Base-by-base conservation (phyloP, 2,329 filamentous ascomycete genomes). In the Magnaporthiopsis rhizophila region DNA sequence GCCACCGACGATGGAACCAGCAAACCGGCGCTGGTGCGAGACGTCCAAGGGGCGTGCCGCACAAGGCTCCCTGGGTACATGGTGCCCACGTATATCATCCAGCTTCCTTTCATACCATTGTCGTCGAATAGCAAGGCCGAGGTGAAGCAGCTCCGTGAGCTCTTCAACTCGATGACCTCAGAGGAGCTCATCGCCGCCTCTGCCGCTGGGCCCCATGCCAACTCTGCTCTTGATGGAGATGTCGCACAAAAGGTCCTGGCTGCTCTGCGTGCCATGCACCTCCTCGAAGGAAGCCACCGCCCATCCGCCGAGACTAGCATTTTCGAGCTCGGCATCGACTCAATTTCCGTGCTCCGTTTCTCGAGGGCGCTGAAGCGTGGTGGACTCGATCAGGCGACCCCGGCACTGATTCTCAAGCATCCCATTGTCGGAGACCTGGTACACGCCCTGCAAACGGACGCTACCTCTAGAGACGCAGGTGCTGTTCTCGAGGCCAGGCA, bases 81-180 rank as follows among this genome's bases (percentile, higher is more conserved):
- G 93, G 85, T 97, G 2, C 94, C 93, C 0, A 93, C 91, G 0
- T 91, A 95, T 71, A 86, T 96, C 65, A 78, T 97, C 30, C 84
- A 83, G 3, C 76, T 97, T 9, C 82, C 86, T 0, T 81, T 78
- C 9, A 86, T 97, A 64, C 93, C 93, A 0, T 79, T 97, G 0
- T 96, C 91, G 1, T 79, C 90, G 8, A 97, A 97, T 74, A 97
- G 97, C 75, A 97, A 97, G 72, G 89, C 89, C 0, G 92, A 97
- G 70, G 81, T 82, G 8, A 94, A 89, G 70, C 79, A 81, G 50
- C 76, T 97, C 2, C 88, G 84, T 65, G 74, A 76, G 0, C 75
- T 96, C 1, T 97, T 94, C 70, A 75, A 83, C 12, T 76, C 78
- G 0, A 72, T 94, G 3, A 81, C 83, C 0, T 76, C 83, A 0